Evolutionary conservation across 2,329 filamentous ascomycete genomes (phyloP).

Genomic region (Exophiala bonariae): DNA sequence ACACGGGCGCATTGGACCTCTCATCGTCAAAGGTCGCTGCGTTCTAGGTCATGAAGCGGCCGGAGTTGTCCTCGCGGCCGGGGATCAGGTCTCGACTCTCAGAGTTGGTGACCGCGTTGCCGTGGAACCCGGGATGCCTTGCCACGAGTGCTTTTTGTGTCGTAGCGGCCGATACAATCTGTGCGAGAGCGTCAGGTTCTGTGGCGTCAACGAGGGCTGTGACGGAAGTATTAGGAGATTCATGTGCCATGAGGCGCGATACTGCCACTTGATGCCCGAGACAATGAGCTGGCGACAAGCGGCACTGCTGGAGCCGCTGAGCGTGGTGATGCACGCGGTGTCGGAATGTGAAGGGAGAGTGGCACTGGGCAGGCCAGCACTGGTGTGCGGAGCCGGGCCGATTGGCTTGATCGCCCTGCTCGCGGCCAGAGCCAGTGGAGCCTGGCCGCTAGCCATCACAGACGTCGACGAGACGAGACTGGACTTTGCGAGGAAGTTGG

Average conservation of each 20-base stretch:
- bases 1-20: conserved; percentile 39
- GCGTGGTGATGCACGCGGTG: conserved; percentile 63
- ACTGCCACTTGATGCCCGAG: conserved; percentile 58
- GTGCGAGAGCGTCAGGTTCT: conserved; percentile 59
- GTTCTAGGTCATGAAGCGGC: conserved; percentile 37
- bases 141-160: conserved; percentile 36
- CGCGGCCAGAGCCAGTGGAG: conserved; percentile 61
- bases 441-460: conserved; percentile 64
- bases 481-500: conserved; percentile 58
- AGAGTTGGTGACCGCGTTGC: conserved; percentile 33
- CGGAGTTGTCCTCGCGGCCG: conserved; percentile 30
- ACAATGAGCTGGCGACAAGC: conserved; percentile 59
- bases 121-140: conserved; percentile 38
- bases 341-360: conserved; percentile 30
- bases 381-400: conserved; percentile 64
- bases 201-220: conserved; percentile 58
- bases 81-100: conserved; percentile 26
- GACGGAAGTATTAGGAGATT: conserved; percentile 62
- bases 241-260: conserved; percentile 62
- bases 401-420: conserved; percentile 63
- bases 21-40: conserved; percentile 66
- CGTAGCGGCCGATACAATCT: conserved; percentile 42
- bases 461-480: conserved; percentile 60
- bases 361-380: conserved; percentile 54
- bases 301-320: conserved; percentile 65